These are phyloP conservation scores for Cladosporium oxysporum DNA, from an alignment of 2,329 filamentous ascomycete genomes.

Conservation along the genomic window DNA sequence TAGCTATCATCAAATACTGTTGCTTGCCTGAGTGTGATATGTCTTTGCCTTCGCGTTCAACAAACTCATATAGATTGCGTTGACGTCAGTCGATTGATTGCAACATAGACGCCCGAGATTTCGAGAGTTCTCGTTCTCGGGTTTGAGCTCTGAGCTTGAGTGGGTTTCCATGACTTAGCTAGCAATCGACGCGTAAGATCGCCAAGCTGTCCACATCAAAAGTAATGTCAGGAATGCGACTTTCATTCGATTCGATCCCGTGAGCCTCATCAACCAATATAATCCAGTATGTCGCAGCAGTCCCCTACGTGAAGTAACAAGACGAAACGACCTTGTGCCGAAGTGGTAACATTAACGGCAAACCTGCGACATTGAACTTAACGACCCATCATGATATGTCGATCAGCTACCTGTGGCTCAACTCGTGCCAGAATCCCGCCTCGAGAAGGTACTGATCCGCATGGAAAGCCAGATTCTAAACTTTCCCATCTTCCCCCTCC, in stretches of 20 bases:
- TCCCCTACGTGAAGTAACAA: neutral
- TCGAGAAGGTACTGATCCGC: neutral
- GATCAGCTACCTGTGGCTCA: neutral
- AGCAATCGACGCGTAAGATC: neutral
- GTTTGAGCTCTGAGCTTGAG: neutral
- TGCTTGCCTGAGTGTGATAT: neutral
- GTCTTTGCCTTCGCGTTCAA: neutral
- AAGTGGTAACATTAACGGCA: neutral
- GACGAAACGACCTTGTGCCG: neutral
- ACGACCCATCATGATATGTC: neutral
- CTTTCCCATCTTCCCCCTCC: neutral
- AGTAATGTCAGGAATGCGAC: neutral
- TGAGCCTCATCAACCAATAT: too few relatives aligned
- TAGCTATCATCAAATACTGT: neutral
- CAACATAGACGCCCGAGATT: neutral
- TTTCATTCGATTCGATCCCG: neutral
- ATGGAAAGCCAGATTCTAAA: neutral
- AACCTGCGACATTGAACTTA: too few relatives aligned
- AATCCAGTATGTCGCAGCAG: too few relatives aligned
- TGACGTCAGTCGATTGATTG: neutral
- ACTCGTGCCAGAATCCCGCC: too few relatives aligned
- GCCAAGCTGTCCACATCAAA: neutral
- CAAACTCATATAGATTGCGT: neutral
- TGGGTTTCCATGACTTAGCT: neutral
- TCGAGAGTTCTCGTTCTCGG: too few relatives aligned